Conservation (phyloP, 768 basidiomycete species). For the Pleurotus ostreatus region DNA sequence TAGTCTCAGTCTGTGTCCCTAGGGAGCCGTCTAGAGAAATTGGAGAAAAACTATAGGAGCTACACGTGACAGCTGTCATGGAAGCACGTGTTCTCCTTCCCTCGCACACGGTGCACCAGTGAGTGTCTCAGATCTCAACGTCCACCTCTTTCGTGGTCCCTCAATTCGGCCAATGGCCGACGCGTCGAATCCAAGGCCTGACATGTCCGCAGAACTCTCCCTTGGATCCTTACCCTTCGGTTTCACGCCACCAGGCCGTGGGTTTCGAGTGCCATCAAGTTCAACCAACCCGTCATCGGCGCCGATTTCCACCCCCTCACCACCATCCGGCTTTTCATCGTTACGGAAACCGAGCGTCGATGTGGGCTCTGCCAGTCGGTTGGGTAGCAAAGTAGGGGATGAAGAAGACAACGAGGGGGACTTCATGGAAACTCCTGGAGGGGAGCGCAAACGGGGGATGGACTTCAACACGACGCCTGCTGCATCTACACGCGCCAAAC, state of each 20-base stretch:
- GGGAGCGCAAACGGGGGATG: slow-evolving; percentile 3
- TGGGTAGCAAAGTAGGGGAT: neutral
- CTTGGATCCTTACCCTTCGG: slow-evolving; percentile 1
- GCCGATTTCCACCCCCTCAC: slow-evolving; percentile 6
- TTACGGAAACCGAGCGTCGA: slow-evolving; percentile 2
- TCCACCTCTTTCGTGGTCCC: neutral
- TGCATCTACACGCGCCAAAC: slow-evolving; percentile 44
- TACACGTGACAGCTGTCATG: too few species aligned
- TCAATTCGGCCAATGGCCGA: neutral
- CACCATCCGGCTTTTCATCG: neutral
- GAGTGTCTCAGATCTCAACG: too few species aligned
- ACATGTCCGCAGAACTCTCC: slow-evolving; percentile 1
- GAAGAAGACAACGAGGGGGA: neutral
- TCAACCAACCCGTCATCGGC: slow-evolving; percentile 7
- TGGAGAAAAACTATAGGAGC: too few species aligned
- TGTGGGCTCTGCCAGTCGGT: neutral
- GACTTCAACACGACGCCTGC: slow-evolving; percentile 32
- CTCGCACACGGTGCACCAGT: too few species aligned
- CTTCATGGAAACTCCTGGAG: slow-evolving; percentile 9
- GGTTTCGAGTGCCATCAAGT: neutral
- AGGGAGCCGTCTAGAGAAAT: too few species aligned
- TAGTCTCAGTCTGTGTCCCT: too few species aligned
- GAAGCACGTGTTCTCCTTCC: too few species aligned
- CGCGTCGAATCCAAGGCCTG: neutral
- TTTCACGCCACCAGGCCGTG: slow-evolving; percentile 3